Conservation (phyloP, 2,329 filamentous ascomycete genomes). For the Trichothecium sympodiale region DNA sequence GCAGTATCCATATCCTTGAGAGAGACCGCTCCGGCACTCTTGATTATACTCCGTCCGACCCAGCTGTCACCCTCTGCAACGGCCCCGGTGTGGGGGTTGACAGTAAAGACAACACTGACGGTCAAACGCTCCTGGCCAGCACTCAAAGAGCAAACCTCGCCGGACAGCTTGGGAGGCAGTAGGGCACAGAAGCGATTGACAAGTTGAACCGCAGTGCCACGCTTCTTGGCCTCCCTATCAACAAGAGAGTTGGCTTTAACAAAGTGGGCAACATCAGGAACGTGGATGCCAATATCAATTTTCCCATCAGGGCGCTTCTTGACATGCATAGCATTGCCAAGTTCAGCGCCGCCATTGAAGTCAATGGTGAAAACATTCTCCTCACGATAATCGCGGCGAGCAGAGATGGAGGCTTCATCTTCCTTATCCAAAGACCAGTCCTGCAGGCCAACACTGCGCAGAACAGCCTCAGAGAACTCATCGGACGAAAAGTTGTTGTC, state of each 20-base stretch:
- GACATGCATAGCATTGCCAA: slow-evolving; percentile 88
- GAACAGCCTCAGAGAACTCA: slow-evolving; percentile 92
- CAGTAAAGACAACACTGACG: slow-evolving; percentile 85
- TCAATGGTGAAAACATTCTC: slow-evolving; percentile 90
- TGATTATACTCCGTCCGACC: slow-evolving; percentile 89
- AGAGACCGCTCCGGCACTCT: slow-evolving; percentile 76
- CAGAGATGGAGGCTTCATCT: slow-evolving; percentile 59
- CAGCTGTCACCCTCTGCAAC: slow-evolving; percentile 80
- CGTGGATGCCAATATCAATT: slow-evolving; percentile 89
- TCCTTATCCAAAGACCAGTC: slow-evolving; percentile 85
- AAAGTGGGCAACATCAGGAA: slow-evolving; percentile 92
- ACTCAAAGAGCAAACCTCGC: slow-evolving; percentile 76
- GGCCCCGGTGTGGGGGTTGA: slow-evolving; percentile 68
- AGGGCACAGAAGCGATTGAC: slow-evolving; percentile 82
- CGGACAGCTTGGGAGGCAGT: slow-evolving; percentile 75
- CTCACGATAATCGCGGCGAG: slow-evolving; percentile 79
- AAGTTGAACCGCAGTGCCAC: slow-evolving; percentile 88
- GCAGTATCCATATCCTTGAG: slow-evolving; percentile 81
- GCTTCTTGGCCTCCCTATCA: slow-evolving; percentile 95
- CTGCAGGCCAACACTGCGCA: slow-evolving; percentile 84
- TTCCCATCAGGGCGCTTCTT: slow-evolving; percentile 74
- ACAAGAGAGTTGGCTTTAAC: slow-evolving; percentile 93
- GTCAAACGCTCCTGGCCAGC: slow-evolving; percentile 85
- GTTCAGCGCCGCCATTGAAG: slow-evolving; percentile 74
- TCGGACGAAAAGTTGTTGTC: slow-evolving; percentile 99